These are phyloP conservation scores for Euryodendron excelsum DNA, from an alignment of 148 eudicot species.

Conservation along the genomic window DNA sequence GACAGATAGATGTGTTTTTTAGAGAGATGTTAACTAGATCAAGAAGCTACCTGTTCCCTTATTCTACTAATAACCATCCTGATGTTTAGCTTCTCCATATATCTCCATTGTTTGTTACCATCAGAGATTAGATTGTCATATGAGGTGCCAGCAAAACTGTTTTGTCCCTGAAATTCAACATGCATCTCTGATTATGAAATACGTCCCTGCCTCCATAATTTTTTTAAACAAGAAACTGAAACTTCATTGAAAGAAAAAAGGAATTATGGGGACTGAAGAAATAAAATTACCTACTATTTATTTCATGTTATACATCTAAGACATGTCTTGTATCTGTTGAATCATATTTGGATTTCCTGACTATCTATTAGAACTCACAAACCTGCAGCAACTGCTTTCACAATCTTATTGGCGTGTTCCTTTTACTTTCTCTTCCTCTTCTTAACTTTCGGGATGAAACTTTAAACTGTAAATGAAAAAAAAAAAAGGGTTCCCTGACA, in stretches of 20 bases:
- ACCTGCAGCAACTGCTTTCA: too few relatives aligned
- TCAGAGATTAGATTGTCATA: constrained; percentile 30
- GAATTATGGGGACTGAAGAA: background rate
- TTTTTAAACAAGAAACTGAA: background rate
- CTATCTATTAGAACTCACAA: background rate
- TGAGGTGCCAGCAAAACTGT: constrained; percentile 30
- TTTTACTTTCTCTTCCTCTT: background rate
- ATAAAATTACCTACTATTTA: too few relatives aligned
- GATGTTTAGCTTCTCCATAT: constrained; percentile 49
- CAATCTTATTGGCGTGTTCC: too few relatives aligned
- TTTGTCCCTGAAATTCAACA: constrained; percentile 38
- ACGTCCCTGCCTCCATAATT: background rate
- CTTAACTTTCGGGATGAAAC: background rate
- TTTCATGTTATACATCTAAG: too few relatives aligned
- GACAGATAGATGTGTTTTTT: background rate
- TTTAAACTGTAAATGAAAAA: background rate
- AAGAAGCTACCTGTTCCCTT: constrained; percentile 49
- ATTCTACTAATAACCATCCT: constrained; percentile 47
- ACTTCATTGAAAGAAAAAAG: background rate
- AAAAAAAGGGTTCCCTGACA: background rate
- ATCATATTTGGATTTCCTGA: background rate
- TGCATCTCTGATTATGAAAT: background rate
- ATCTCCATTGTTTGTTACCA: constrained; percentile 26
- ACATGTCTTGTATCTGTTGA: too few relatives aligned
- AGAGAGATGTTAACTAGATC: constrained; percentile 3